These are phyloP conservation scores for Phytopythium litorale DNA, from an alignment of 352 stramenopile genomes.

Conservation along the genomic window DNA sequence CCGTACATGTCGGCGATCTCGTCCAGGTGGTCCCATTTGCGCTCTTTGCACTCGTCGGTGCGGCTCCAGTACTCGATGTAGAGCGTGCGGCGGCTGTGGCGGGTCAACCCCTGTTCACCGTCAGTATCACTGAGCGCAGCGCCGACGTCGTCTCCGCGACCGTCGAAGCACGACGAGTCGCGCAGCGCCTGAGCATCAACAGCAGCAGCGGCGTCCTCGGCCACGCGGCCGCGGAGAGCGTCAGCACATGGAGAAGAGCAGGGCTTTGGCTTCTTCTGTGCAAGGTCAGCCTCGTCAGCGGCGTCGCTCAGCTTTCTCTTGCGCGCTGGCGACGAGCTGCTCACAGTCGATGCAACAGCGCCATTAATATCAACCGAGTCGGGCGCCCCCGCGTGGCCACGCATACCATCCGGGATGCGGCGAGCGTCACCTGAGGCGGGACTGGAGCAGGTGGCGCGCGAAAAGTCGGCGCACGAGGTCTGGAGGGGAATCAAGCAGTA, in stretches of 20 bases:
- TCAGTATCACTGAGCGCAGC: slow-evolving; percentile 32
- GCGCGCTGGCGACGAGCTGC: slow-evolving; percentile 45
- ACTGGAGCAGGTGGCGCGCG: slow-evolving; percentile 1
- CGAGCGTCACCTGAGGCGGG: slow-evolving; percentile 34
- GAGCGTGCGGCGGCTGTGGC: slow-evolving; percentile 61
- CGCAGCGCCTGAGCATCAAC: slow-evolving; percentile 5
- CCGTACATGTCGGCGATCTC: slow-evolving; percentile 77
- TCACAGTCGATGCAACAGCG: slow-evolving; percentile 58
- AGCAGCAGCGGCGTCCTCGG: slow-evolving; percentile 14
- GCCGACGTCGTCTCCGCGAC: slow-evolving; percentile 19
- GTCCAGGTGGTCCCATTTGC: slow-evolving; percentile 87
- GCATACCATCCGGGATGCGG: slow-evolving; percentile 27
- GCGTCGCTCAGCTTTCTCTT: slow-evolving; percentile 55
- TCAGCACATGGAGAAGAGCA: slow-evolving; percentile 32
- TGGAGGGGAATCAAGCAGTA: not conserved
- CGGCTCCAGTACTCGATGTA: slow-evolving; percentile 89
- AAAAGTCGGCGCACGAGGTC: slow-evolving; percentile 7
- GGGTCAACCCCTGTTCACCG: slow-evolving; percentile 46
- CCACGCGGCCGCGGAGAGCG: slow-evolving; percentile 32
- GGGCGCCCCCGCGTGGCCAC: slow-evolving; percentile 20
- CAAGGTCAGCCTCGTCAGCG: slow-evolving; percentile 19
- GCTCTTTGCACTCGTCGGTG: slow-evolving; percentile 84
- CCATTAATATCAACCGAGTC: slow-evolving; percentile 72
- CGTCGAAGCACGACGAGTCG: not conserved
- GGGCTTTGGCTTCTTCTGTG: slow-evolving; percentile 30